Evolutionary conservation across 164 flowering plant species (phyloP).

Genomic region (Stephania japonica): DNA sequence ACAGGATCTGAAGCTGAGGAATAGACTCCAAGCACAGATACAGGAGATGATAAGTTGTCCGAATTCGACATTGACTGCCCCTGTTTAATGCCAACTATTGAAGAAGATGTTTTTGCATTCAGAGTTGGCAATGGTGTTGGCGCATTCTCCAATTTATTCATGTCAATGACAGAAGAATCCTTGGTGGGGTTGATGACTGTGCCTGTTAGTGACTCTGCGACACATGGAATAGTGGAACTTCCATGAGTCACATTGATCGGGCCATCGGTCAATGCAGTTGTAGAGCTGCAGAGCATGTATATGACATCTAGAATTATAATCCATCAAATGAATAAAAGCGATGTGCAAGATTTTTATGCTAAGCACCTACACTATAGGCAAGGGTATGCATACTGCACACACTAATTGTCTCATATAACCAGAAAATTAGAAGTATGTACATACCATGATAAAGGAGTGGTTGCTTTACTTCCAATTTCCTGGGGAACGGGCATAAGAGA

Average conservation of each 20-base stretch:
- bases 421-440: constrained; percentile 9
- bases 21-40: constrained; percentile 45
- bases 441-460: constrained; percentile 31
- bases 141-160: constrained; percentile 17
- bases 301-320: not conserved
- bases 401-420: not conserved
- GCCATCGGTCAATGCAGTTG: constrained; percentile 36
- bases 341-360: not conserved
- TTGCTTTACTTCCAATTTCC: constrained; percentile 41
- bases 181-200: constrained; percentile 22
- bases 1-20: constrained; percentile 70
- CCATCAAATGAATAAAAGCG: not conserved
- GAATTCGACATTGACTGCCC: constrained; percentile 25
- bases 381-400: not conserved
- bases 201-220: constrained; percentile 17
- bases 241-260: constrained; percentile 25
- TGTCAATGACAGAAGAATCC: constrained; percentile 14
- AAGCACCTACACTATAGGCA: not conserved
- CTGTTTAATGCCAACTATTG: constrained; percentile 19
- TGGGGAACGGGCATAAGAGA: constrained; percentile 27
- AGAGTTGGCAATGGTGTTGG: constrained; percentile 11
- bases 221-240: constrained; percentile 19
- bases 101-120: constrained; percentile 14
- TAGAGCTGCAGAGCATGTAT: constrained; percentile 42
- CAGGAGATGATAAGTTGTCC: constrained; percentile 17